phyloP scores from a whole-genome alignment of 2,329 filamentous ascomycete genomes.

The Paracorniculantispora psalliotae region DNA sequence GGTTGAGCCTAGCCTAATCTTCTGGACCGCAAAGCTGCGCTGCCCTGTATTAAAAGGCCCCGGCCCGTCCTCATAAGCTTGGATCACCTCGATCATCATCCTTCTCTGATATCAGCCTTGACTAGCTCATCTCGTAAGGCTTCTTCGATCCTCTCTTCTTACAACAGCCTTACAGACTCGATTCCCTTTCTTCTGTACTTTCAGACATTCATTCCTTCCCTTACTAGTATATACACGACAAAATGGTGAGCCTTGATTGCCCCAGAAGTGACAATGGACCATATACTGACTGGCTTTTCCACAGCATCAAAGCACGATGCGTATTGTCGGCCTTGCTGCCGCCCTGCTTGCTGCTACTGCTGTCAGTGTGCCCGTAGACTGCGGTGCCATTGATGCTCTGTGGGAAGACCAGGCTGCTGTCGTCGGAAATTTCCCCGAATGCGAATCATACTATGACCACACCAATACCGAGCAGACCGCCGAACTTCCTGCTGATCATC shows the following conservation, averaged over 20 bases:
- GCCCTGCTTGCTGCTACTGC: not conserved
- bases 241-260: not conserved
- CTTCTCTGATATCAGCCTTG: not conserved
- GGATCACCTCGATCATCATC: not conserved
- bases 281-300: not conserved
- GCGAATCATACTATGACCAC: constrained; percentile 3
- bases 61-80: not conserved
- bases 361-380: not conserved
- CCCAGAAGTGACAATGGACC: not conserved
- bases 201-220: not conserved
- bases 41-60: not conserved
- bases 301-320: constrained; percentile 3
- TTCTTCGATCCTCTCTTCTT: not conserved
- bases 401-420: constrained; percentile 3
- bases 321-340: not conserved
- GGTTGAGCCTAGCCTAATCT: not conserved
- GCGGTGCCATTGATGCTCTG: not conserved
- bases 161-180: not conserved
- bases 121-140: not conserved
- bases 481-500: not conserved
- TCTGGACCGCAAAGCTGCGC: not conserved
- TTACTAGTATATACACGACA: not conserved
- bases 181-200: not conserved
- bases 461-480: not conserved
- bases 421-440: constrained; percentile 1